Evolutionary conservation across 2,329 filamentous ascomycete species (phyloP).

Genomic region (Rugonectria rugulosa): DNA sequence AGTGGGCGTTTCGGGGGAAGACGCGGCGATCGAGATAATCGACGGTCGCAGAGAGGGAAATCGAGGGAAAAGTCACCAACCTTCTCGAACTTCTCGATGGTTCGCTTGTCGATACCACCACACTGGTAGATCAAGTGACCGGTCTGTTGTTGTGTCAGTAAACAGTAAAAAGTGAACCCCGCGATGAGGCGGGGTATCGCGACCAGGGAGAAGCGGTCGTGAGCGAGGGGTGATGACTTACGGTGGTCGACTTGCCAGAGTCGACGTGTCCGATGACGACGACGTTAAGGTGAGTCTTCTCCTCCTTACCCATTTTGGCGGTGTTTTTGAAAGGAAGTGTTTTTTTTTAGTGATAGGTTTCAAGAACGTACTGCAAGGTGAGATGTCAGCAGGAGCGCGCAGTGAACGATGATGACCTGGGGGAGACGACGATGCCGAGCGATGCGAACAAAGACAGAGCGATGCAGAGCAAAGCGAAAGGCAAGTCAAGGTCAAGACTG

Average conservation of each 20-base stretch:
- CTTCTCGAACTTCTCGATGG: conserved; percentile 99
- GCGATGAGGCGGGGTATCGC: conserved; percentile 25
- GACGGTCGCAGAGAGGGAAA: conserved; percentile 22
- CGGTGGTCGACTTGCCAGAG: conserved; percentile 98
- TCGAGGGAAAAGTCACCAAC: conserved; percentile 59
- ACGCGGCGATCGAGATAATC: conserved; percentile 25
- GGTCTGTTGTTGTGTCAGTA: conserved; percentile 55
- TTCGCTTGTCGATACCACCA: conserved; percentile 99
- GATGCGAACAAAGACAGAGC: conserved; percentile 12
- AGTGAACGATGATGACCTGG: neutral
- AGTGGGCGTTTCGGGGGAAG: conserved; percentile 18
- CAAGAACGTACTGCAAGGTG: conserved; percentile 32
- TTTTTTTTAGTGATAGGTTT: conserved; percentile 31
- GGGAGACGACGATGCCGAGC: conserved; percentile 3
- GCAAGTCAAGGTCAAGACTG: neutral
- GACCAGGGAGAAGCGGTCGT: conserved; percentile 11
- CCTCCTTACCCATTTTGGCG: conserved; percentile 76
- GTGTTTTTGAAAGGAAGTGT: conserved; percentile 35
- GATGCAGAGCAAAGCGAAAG: conserved; percentile 20
- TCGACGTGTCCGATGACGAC: conserved; percentile 99
- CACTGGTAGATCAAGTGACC: conserved; percentile 99
- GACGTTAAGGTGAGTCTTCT: conserved; percentile 96
- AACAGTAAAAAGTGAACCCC: conserved; percentile 8
- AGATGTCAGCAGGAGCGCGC: conserved; percentile 28
- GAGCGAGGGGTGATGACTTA: conserved; percentile 58